Percentiles rank a stretch among this genome's conserved stretches.
Evolutionary conservation across 1,284 basidiomycete species (phyloP).

Genomic region (Naganishia albida): DNA sequence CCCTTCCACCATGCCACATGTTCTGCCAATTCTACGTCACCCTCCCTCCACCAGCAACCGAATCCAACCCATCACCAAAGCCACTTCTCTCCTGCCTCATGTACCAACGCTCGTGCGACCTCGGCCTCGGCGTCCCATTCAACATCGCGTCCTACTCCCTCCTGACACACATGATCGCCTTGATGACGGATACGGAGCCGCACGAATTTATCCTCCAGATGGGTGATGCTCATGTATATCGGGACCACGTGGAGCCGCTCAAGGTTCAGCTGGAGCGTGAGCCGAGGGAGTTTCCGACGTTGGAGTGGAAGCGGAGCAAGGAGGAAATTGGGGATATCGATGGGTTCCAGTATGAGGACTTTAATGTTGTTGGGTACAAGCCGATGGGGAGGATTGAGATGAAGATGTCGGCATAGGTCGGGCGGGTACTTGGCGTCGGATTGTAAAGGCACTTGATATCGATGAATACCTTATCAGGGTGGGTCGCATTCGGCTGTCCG

Average conservation of each 20-base stretch:
- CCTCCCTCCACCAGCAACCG: conserved; percentile 61
- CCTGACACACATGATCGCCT: conserved; percentile 94
- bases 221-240: conserved; percentile 95
- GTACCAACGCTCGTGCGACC: conserved; percentile 96
- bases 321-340: conserved; percentile 67
- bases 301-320: conserved; percentile 68
- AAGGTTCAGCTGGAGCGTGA: conserved; percentile 75
- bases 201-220: conserved; percentile 89
- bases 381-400: conserved; percentile 85
- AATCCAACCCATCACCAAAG: conserved; percentile 52
- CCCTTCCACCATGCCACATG: conserved; percentile 96
- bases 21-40: conserved; percentile 98
- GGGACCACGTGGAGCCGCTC: conserved; percentile 86
- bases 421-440: neutral
- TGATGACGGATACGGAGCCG: conserved; percentile 80
- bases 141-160: conserved; percentile 98
- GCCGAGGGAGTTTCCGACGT: conserved; percentile 79
- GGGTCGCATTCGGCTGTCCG: too few species aligned
- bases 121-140: conserved; percentile 96
- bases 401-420: conserved; percentile 79
- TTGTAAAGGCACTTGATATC: too few species aligned
- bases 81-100: conserved; percentile 89
- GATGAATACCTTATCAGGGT: too few species aligned
- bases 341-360: conserved; percentile 76
- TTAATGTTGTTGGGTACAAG: conserved; percentile 82